Conservation (phyloP, 2,329 filamentous ascomycete species). For the Laburnicola sp. region DNA sequence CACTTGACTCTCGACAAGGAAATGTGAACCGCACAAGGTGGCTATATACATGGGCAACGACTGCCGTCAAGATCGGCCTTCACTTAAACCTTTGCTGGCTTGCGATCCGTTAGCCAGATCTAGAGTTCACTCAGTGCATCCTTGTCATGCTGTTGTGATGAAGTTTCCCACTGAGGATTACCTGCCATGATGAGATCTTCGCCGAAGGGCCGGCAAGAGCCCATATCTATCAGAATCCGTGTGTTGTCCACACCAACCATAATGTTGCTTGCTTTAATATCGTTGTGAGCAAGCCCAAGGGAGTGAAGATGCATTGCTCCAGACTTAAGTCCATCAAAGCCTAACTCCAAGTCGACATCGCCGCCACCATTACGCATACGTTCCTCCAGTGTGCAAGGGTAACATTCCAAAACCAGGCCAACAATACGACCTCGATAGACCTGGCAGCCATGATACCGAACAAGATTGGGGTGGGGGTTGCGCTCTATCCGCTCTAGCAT, state of each 20-base stretch:
- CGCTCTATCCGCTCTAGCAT: conserved; percentile 9
- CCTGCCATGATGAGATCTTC: conserved; percentile 28
- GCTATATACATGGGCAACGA: too few relatives aligned
- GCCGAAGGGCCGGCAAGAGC: conserved; percentile 35
- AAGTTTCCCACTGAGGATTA: conserved; percentile 18
- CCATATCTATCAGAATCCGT: conserved; percentile 44
- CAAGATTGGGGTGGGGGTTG: conserved; percentile 14
- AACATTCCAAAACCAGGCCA: conserved; percentile 8
- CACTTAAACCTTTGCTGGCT: too few relatives aligned
- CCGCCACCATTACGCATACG: not conserved
- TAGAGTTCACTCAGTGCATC: conserved; percentile 5
- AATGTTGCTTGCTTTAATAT: conserved; percentile 42
- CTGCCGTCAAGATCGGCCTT: too few relatives aligned
- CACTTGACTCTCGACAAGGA: too few relatives aligned
- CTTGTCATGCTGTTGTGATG: conserved; percentile 10
- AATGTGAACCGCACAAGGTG: too few relatives aligned
- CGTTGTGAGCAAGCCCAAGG: conserved; percentile 40
- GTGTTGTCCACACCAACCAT: conserved; percentile 32
- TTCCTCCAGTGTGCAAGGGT: conserved; percentile 4
- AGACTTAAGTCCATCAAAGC: not conserved
- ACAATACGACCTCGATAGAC: conserved; percentile 8
- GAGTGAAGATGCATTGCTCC: conserved; percentile 10
- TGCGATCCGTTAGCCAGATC: too few relatives aligned
- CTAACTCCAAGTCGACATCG: conserved; percentile 4
- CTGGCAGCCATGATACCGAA: conserved; percentile 15